Conservation (phyloP, 192 early-diverging fungal species). For the Backusella liffmaniae region DNA sequence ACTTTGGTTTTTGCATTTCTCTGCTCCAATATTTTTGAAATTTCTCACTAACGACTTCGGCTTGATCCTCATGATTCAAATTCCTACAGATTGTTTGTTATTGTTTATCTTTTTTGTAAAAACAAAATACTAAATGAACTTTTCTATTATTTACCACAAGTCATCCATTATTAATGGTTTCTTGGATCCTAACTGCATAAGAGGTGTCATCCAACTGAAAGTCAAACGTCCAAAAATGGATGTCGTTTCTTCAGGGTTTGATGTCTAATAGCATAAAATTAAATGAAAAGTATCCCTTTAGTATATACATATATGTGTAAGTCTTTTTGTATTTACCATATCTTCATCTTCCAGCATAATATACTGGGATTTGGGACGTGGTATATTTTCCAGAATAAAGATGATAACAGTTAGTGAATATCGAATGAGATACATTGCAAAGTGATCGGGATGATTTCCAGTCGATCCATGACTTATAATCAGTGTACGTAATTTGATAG, state of each 20-base stretch:
- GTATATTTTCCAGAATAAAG: constrained; percentile 44
- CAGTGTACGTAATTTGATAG: constrained; percentile 45
- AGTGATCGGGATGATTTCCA: constrained; percentile 4
- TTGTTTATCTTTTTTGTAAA: background rate
- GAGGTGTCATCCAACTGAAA: constrained; percentile 89
- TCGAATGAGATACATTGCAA: constrained; percentile 31
- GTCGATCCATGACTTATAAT: constrained; percentile 7
- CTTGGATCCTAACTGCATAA: constrained; percentile 77
- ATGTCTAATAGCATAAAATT: constrained; percentile 15
- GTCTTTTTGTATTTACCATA: constrained; percentile 22
- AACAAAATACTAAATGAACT: background rate
- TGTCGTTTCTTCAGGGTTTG: constrained; percentile 74
- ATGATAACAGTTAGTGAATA: constrained; percentile 36
- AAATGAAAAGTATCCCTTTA: background rate
- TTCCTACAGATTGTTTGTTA: constrained; percentile 35
- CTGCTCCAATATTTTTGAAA: constrained; percentile 70
- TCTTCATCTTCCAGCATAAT: constrained; percentile 36
- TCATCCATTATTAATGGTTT: constrained; percentile 76
- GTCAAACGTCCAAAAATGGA: constrained; percentile 81
- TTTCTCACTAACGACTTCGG: constrained; percentile 50
- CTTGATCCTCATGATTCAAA: constrained; percentile 55
- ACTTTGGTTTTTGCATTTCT: constrained; percentile 56
- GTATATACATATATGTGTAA: too few relatives aligned
- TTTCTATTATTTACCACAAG: constrained; percentile 45
- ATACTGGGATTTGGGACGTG: constrained; percentile 34